A percentile compares a stretch with the other conserved stretches of the same genome.
Conservation (phyloP, 768 basidiomycete species). For the Daedalea quercina region DNA sequence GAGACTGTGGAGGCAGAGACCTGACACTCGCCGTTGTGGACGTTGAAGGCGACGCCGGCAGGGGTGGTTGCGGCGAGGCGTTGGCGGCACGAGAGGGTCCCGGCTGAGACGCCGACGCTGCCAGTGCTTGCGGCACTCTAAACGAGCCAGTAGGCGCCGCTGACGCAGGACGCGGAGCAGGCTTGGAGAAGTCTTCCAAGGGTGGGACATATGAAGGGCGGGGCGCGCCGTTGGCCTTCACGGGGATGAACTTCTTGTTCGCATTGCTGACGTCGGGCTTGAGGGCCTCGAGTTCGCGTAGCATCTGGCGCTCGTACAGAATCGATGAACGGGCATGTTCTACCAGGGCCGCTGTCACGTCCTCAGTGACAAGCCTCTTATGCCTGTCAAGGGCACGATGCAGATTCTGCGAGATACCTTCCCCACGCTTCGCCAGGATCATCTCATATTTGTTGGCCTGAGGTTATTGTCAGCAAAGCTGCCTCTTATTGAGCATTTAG, state of each 20-base stretch:
- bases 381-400: conserved; percentile 83
- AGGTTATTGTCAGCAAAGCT: not conserved
- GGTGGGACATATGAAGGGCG: conserved; percentile 57
- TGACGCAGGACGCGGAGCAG: conserved; percentile 20
- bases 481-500: not conserved
- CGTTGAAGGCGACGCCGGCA: conserved; percentile 1
- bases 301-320: conserved; percentile 84
- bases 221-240: conserved; percentile 43
- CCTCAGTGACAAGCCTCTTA: conserved; percentile 82
- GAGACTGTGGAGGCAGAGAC: conserved; percentile 36
- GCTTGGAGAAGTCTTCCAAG: conserved; percentile 51
- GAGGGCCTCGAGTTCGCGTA: conserved; percentile 84
- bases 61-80: conserved; percentile 1
- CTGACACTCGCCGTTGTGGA: conserved; percentile 1
- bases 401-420: conserved; percentile 91
- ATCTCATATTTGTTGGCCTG: conserved; percentile 91
- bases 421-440: conserved; percentile 74
- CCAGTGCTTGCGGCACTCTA: conserved; percentile 7
- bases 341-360: conserved; percentile 82
- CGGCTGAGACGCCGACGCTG: not conserved
- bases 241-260: conserved; percentile 47
- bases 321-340: conserved; percentile 91
- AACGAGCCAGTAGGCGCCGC: conserved; percentile 13
- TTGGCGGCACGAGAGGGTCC: not conserved
- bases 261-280: conserved; percentile 68